Percentiles rank a stretch among this genome's conserved stretches.
phyloP scores from a whole-genome alignment of 495 filamentous ascomycete genomes.

The Jackrogersella minutella region DNA sequence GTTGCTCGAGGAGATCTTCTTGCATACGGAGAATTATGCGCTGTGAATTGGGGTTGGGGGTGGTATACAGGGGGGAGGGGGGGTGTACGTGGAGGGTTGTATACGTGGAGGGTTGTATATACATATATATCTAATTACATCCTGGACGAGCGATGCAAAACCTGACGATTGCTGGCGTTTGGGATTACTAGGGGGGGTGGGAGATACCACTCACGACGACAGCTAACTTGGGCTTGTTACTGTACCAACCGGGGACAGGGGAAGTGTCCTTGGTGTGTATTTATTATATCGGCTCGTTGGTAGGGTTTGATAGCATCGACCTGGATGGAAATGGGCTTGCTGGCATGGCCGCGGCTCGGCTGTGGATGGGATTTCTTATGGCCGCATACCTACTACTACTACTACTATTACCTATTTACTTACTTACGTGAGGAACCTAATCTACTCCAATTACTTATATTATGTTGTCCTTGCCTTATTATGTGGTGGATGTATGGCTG shows the following conservation, averaged over 20 bases:
- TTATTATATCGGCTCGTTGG: not conserved
- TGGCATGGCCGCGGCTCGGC: too few species aligned
- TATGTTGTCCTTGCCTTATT: not conserved
- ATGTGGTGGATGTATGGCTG: not conserved
- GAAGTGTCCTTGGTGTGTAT: not conserved
- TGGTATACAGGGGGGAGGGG: not conserved
- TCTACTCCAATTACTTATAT: slow-evolving; percentile 2
- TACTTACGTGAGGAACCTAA: not conserved
- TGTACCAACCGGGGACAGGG: not conserved
- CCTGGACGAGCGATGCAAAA: not conserved
- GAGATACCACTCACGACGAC: not conserved
- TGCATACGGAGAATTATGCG: slow-evolving; percentile 96
- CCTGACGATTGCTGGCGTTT: not conserved
- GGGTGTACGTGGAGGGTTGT: not conserved
- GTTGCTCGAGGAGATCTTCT: slow-evolving; percentile 85
- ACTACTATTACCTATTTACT: not conserved
- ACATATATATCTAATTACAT: not conserved
- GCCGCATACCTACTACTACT: not conserved
- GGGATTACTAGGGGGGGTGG: not conserved
- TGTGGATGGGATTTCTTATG: not conserved
- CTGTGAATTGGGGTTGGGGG: slow-evolving; percentile 54
- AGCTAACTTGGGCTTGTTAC: slow-evolving; percentile 6
- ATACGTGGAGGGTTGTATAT: not conserved
- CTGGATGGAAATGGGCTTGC: not conserved
- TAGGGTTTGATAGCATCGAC: not conserved